These are phyloP conservation scores for Sorghum bicolor DNA, from an alignment of 176 grass and related monocot genomes.

Conservation along the genomic window DNA sequence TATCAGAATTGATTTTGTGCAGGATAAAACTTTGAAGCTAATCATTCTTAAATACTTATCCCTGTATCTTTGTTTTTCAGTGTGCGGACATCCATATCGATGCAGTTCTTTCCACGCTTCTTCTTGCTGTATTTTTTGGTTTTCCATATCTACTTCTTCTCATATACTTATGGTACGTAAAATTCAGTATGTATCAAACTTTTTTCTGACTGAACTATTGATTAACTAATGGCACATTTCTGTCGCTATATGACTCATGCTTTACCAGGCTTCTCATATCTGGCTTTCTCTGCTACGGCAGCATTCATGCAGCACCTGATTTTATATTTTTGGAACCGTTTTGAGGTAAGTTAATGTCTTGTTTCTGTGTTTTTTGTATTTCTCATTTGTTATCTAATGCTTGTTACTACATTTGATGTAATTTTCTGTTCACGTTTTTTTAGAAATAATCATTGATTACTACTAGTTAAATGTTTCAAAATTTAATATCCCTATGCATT, in stretches of 20 bases:
- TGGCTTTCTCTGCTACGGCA: constrained; percentile 90
- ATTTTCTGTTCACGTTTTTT: background rate
- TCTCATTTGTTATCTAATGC: background rate
- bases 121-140: constrained; percentile 99
- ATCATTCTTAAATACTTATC: constrained; percentile 9
- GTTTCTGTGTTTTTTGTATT: background rate
- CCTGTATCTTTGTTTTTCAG: constrained; percentile 50
- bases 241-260: background rate
- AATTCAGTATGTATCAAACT: background rate
- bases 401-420: background rate
- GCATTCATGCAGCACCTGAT: constrained; percentile 99
- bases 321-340: constrained; percentile 98
- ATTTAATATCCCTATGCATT: background rate
- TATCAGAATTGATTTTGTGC: background rate
- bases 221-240: constrained; percentile 11
- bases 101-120: constrained; percentile 99
- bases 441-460: background rate
- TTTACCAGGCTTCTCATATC: constrained; percentile 84
- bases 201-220: background rate
- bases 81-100: constrained; percentile 96
- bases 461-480: background rate
- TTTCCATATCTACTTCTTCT: constrained; percentile 99
- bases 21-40: constrained; percentile 18
- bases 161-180: constrained; percentile 86
- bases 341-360: constrained; percentile 64